Base-by-base conservation (phyloP, 768 basidiomycete genomes). In the Mrakia blollopis region DNA sequence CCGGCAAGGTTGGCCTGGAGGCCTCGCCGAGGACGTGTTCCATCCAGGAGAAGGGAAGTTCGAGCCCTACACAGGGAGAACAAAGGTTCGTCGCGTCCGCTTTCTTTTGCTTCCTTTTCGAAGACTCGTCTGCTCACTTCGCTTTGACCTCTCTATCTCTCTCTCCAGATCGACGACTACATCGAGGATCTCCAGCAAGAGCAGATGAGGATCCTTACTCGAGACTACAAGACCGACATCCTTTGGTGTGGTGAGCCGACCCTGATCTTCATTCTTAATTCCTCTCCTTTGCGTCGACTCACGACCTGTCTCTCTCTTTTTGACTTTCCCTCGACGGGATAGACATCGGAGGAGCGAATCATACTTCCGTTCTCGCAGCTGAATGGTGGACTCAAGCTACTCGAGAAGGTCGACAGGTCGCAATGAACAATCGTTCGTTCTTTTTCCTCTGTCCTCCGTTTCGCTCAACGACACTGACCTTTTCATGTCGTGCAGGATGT, bases 31-130 rank as follows among this genome's bases (percentile, higher is more conserved):
- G 75, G 87, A 89, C 74, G 83, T 87, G 0, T 89, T 85, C 80
- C 85, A 88, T 69, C 85, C 85, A 0, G 80, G 84, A 28, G 80
- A 85, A 0, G 80, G 84, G n/a, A 80, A 85, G 72, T 69, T 87
- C 25, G 89, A 89, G 77, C 86, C 88, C 11, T 89, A 88, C 77
- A 88, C 87, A 0, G 89, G 88, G 13, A 83, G 84, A 50, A 76
- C 87, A 13, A 78, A 85, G n/a, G 88, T 88, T 4, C 21, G 73
- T 67, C 21, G 18, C 30, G 37, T n/a, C 57, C 14, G 7, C 13
- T 28, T 6, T 30, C 50, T 54, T 16, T 2, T 54, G 2, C 13
- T 52, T 28, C 1, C 35, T 16, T 52, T n/a, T n/a, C n/a, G n/a
- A n/a, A n/a, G n/a, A n/a, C n/a, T n/a, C n/a, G n/a, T n/a, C 70